Evolutionary conservation across 2,329 filamentous ascomycete genomes (phyloP), one percentile per base, ranked within the genome.

Genomic region (Metarhizium humberi): DNA sequence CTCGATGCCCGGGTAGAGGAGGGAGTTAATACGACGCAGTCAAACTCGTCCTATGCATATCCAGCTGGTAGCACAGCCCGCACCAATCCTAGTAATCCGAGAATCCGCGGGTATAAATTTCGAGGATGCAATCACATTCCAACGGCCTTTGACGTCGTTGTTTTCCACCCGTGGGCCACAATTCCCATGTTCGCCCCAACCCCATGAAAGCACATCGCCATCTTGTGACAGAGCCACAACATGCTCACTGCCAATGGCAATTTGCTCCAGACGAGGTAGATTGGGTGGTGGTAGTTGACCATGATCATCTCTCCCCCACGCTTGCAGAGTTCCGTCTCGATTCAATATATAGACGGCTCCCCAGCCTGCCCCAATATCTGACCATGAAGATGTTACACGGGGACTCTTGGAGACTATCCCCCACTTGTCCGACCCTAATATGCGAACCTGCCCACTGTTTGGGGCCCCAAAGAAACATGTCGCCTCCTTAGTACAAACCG

Each of bases 141-240:
- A 89, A 57, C 76, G 77, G 10, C 80, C 86, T 60, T 85, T 86
- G 49, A 91, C 84, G 69, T 88, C 82, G 51, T 82, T 84, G 58
- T 79, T 74, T 18, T 78, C 73, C 58, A 84, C 81, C 13, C 79
- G 75, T 40, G 83, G 81, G 3, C 94, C 94, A 68, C 94, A 99
- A 68, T 99, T 99, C 1, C 94, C 94, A 72, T 99, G 94, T 71
- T 97, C 92, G 2, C 91, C 92, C 94, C 94, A 99, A 20, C 94
- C 94, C 90, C 92, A 97, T 1, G 89, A 82, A 51, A 95, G 72
- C 1, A 96, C 82, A 52, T 85, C 80, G 1, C 82, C 82, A 20
- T 79, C 75, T 10, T 72, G 72, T 0, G 87, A 84, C 30, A 92
- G 70, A 8, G 84, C 89, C 59, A 97, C 71, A n/a, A 82, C 84